Conservation (phyloP, 2,329 filamentous ascomycete genomes). For the Furcasterigmium sp. region DNA sequence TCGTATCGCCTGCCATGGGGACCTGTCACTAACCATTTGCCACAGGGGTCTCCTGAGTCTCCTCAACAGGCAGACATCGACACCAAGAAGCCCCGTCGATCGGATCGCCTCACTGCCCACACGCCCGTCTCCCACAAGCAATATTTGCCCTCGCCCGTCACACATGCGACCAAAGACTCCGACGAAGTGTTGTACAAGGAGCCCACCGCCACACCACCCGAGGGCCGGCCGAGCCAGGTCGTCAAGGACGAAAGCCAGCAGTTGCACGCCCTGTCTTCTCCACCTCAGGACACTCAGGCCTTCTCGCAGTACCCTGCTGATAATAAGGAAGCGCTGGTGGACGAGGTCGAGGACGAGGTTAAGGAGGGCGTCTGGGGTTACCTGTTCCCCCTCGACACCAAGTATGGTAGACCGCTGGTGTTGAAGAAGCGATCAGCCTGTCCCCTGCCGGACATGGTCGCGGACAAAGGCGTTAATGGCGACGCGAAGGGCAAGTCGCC, state of each 20-base stretch:
- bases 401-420: slow-evolving; percentile 62
- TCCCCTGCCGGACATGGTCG: slow-evolving; percentile 47
- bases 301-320: slow-evolving; percentile 69
- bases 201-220: slow-evolving; percentile 64
- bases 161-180: slow-evolving; percentile 47
- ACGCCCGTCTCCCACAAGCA: slow-evolving; percentile 58
- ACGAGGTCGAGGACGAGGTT: slow-evolving; percentile 80
- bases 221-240: slow-evolving; percentile 50
- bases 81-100: slow-evolving; percentile 79
- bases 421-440: slow-evolving; percentile 71
- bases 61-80: slow-evolving; percentile 59
- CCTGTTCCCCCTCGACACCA: slow-evolving; percentile 72
- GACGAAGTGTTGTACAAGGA: slow-evolving; percentile 55
- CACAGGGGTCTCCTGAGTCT: slow-evolving; percentile 49
- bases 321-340: slow-evolving; percentile 64
- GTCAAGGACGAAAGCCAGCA: slow-evolving; percentile 40
- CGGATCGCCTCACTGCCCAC: slow-evolving; percentile 57
- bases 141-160: slow-evolving; percentile 78
- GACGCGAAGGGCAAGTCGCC: slow-evolving; percentile 39
- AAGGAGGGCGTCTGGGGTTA: slow-evolving; percentile 94
- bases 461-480: slow-evolving; percentile 30
- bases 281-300: slow-evolving; percentile 57
- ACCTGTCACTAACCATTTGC: slow-evolving; percentile 13
- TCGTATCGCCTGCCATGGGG: slow-evolving; percentile 11
- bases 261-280: slow-evolving; percentile 39